A percentile compares a stretch with the other conserved stretches of the same genome.
phyloP scores from a whole-genome alignment of 805 yeast species.

The Candida silvicultrix region DNA sequence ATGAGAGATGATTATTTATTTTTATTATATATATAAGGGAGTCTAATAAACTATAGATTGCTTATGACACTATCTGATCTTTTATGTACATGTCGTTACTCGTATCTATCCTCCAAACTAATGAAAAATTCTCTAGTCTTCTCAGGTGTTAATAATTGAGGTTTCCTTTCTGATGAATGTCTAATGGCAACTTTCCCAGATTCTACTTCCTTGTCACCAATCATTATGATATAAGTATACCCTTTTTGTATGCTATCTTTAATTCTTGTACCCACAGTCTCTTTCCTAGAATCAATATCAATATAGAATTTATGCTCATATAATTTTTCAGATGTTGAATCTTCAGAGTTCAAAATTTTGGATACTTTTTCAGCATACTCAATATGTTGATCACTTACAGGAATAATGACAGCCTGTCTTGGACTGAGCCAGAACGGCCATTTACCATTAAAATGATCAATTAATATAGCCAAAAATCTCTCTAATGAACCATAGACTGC shows the following conservation, averaged over 20 bases:
- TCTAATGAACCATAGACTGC: slow-evolving; percentile 95
- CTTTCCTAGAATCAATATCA: slow-evolving; percentile 69
- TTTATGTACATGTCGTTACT: slow-evolving; percentile 22
- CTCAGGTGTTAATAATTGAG: slow-evolving; percentile 36
- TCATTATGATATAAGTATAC: slow-evolving; percentile 71
- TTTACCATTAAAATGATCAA: slow-evolving; percentile 85
- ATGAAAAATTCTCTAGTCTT: slow-evolving; percentile 50
- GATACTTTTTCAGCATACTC: slow-evolving; percentile 48
- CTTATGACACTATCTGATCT: background rate
- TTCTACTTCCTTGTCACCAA: slow-evolving; percentile 81
- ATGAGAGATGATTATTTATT: slow-evolving; percentile 1
- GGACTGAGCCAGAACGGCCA: slow-evolving; percentile 99
- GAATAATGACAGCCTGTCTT: slow-evolving; percentile 79
- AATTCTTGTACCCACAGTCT: slow-evolving; percentile 74
- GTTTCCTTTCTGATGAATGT: slow-evolving; percentile 41
- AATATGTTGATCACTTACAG: slow-evolving; percentile 61
- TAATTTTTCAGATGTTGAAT: slow-evolving; percentile 43
- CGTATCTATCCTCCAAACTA: slow-evolving; percentile 42
- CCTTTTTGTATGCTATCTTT: slow-evolving; percentile 73
- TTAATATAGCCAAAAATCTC: slow-evolving; percentile 81
- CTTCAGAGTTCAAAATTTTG: slow-evolving; percentile 31
- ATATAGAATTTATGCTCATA: slow-evolving; percentile 59
- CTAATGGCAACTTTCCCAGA: slow-evolving; percentile 58
- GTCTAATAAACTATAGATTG: background rate
- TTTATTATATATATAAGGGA: background rate